Percentiles rank a stretch among this genome's conserved stretches.
Conservation (phyloP, 768 basidiomycete genomes). For the Pisolithus orientalis region DNA sequence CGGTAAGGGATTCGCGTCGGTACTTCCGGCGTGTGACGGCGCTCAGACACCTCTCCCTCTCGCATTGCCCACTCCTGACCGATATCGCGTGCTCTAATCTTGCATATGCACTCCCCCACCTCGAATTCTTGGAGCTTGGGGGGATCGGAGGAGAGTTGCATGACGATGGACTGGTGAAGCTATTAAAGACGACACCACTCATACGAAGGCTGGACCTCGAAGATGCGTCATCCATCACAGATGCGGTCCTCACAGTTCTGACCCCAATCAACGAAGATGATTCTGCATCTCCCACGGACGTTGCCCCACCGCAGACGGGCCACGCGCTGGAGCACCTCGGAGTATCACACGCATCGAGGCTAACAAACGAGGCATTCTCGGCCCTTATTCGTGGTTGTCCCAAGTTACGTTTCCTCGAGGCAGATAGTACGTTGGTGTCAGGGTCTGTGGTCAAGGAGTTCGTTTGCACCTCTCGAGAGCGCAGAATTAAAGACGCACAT, state of each 20-base stretch:
- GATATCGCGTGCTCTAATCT: constrained; percentile 72
- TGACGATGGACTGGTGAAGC: constrained; percentile 66
- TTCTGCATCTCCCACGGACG: constrained; percentile 8
- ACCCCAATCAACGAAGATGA: constrained; percentile 37
- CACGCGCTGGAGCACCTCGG: constrained; percentile 66
- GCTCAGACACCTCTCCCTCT: constrained; percentile 69
- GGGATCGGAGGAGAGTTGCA: constrained; percentile 64
- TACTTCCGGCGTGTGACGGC: constrained; percentile 59
- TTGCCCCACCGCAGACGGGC: constrained; percentile 42
- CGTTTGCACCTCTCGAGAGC: constrained; percentile 46
- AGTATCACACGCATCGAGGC: constrained; percentile 57
- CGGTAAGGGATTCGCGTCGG: constrained; percentile 40
- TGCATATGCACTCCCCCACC: constrained; percentile 58
- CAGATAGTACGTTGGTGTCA: constrained; percentile 73
- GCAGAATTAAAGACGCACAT: constrained; percentile 43
- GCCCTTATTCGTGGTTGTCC: constrained; percentile 59
- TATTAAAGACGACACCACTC: constrained; percentile 62
- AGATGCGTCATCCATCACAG: constrained; percentile 68
- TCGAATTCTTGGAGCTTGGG: constrained; percentile 77
- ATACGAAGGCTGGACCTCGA: constrained; percentile 83
- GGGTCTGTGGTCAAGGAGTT: constrained; percentile 60
- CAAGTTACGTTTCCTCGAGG: constrained; percentile 61
- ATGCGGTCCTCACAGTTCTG: constrained; percentile 59
- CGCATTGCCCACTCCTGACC: constrained; percentile 64
- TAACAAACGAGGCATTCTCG: constrained; percentile 61